Base-by-base conservation (phyloP, 192 early-diverging fungal species). In the Coemansia reversa region DNA sequence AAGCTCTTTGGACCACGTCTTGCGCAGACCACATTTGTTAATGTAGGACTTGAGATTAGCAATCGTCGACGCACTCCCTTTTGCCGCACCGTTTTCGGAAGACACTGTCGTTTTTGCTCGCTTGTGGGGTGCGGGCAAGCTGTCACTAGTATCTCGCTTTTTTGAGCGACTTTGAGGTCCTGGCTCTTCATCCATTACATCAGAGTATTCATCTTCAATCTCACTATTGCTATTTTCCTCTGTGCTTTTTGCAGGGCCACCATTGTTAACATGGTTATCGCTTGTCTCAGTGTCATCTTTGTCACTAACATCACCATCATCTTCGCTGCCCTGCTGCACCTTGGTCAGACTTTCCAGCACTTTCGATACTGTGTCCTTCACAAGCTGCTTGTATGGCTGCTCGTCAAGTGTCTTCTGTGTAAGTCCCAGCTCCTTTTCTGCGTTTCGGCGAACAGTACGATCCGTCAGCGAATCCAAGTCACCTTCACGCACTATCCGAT, bases 1-100 rank as follows among this genome's bases (percentile, higher is more conserved):
- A 33, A 83, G 66, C 57, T 83, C 83, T 58, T 82, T 84, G 18
- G 67, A 30, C 79, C 79, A 82, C n/a, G 76, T 67, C 63, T 76
- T 82, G 61, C 79, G 73, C 51, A 82, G 5, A 1, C 79, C 79
- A 25, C 74, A 82, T 51, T 82, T 82, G 64, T 45, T 58, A 27
- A 82, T 62, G 51, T 82, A 82, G n/a, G 55, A 53, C 47, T 82
- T 82, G 11, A 82, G 50, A 23, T 82, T 82, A 14, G 54, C 42
- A 42, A 82, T 72, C 0, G 74, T 65, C 5, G 59, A 28, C 6
- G 70, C 65, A 72, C 30, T 75, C 24, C 47, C 54, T 33, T 53
- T 60, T 2, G 52, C 47, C 19, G 51, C 23, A 23, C 29, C 28
- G 24, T 51, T 60, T 53, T 35, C 32, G 1, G 47, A 29, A 7